A percentile compares a stretch with the other conserved stretches of the same genome.
Evolutionary conservation across 1,284 basidiomycete species (phyloP).

Genomic region (Anthracocystis walkeri): DNA sequence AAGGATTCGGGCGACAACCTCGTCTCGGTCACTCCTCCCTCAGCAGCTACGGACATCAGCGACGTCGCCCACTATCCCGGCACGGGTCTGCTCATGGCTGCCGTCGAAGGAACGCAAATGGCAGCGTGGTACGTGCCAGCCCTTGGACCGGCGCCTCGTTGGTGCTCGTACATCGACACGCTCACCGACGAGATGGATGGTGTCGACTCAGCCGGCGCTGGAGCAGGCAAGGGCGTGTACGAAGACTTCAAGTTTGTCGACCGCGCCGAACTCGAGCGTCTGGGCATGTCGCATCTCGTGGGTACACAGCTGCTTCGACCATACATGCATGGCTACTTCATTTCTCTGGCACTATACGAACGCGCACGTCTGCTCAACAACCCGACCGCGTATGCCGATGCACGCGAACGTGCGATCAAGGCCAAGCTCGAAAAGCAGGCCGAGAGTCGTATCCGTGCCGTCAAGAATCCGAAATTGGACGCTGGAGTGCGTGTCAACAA

Average conservation of each 20-base stretch:
- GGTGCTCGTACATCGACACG: constrained; percentile 97
- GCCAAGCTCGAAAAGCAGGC: constrained; percentile 93
- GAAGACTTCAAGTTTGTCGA: constrained; percentile 99
- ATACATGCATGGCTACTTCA: constrained; percentile 99
- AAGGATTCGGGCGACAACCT: constrained; percentile 84
- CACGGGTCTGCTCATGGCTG: constrained; percentile 65
- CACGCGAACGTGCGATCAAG: constrained; percentile 86
- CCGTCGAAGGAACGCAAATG: constrained; percentile 68
- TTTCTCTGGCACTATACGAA: constrained; percentile 94
- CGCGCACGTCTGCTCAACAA: constrained; percentile 94
- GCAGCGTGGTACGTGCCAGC: constrained; percentile 83
- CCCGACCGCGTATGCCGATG: constrained; percentile 93
- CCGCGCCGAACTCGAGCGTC: constrained; percentile 81
- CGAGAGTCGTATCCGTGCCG: constrained; percentile 84
- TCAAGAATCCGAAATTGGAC: constrained; percentile 53
- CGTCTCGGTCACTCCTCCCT: constrained; percentile 88
- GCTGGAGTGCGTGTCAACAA: constrained; percentile 84
- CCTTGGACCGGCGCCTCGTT: constrained; percentile 93
- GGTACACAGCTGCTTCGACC: constrained; percentile 95
- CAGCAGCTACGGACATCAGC: constrained; percentile 81
- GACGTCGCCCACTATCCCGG: constrained; percentile 66
- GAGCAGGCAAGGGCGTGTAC: constrained; percentile 74
- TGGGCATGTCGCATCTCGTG: constrained; percentile 85
- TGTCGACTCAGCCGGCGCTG: constrained; percentile 76
- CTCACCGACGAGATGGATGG: constrained; percentile 84